Percentiles rank a stretch among this genome's conserved stretches.
Evolutionary conservation across 148 eudicot genomes (phyloP).

Genomic region (Pharnaceum exiguum): DNA sequence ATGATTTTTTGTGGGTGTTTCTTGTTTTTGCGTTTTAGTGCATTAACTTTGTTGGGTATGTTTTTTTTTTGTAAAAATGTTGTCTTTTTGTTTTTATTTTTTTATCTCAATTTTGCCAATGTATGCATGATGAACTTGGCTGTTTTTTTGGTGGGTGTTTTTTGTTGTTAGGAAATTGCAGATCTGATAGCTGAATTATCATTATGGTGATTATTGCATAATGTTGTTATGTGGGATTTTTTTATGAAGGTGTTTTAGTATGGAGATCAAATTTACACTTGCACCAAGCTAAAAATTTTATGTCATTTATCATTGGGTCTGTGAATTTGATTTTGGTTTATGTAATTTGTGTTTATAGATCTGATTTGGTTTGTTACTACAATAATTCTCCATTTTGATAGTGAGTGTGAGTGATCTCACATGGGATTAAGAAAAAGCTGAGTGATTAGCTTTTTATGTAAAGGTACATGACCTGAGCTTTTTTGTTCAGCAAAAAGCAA

Average conservation of each 20-base stretch:
- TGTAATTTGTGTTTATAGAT: constrained; percentile 15
- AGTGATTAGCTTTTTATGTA: background rate
- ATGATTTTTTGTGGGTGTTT: constrained; percentile 11
- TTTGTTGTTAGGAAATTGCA: background rate
- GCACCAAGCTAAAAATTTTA: background rate
- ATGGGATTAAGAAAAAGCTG: background rate
- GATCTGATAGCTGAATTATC: constrained; percentile 12
- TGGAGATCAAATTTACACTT: constrained; percentile 1
- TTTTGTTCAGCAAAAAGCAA: background rate
- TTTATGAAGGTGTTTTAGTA: background rate
- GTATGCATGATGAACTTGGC: background rate
- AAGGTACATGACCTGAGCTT: background rate
- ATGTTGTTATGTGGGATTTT: background rate
- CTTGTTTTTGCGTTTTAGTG: background rate
- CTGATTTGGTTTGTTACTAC: constrained; percentile 4
- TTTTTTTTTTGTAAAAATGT: constrained; percentile 10
- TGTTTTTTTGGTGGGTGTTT: background rate
- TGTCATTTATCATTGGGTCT: constrained; percentile 21
- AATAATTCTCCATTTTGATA: background rate
- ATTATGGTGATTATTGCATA: background rate
- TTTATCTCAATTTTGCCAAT: constrained; percentile 6
- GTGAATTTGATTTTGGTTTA: background rate
- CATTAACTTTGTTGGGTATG: constrained; percentile 14
- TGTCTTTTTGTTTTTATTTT: background rate
- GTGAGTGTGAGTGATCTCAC: background rate